Evolutionary conservation across 192 early-diverging fungal genomes (phyloP), one percentile per base, ranked within the genome.

Genomic region (Coemansia sp.): DNA sequence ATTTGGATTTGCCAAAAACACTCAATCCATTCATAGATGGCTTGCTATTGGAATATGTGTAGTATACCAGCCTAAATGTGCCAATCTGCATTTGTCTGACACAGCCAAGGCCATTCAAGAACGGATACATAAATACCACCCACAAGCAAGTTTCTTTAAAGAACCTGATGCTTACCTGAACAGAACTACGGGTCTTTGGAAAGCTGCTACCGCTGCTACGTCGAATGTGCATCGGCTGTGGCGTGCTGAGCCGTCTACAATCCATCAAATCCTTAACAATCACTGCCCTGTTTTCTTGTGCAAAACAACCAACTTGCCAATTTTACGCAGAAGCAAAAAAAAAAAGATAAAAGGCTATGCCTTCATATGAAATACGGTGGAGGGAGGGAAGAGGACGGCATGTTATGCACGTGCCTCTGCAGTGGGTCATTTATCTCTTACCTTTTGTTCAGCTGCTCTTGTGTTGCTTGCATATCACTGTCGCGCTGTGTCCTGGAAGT

Each of bases 181-280:
- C 38, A 41, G 52, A 21, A 15, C 15, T 12, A 19, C 52, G 52
- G 7, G 52, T 54, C 38, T 39, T 54, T 39, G 13, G 38, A 5
- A 39, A n/a, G 38, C 28, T 54, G 52, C 38, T 54, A 39, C n/a
- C 26, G 38, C 40, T 41, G 39, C 39, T 41, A n/a, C 45, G 45
- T 47, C 45, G 45, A 47, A 1, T 26, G 21, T 28, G 45, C 13
- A 26, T 28, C 3, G 45, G 52, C 26, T 40, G 52, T n/a, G 52
- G 52, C 40, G 52, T 54, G 52, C 52, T 41, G 35, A 41, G 38
- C n/a, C 52, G 52, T 54, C 52, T 54, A 54, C 37, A 54, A 47
- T 21, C 45, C 41, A 42, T 6, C 14, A 11, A 42, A 42, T 16
- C 2, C n/a, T 14, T 6, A 16, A 14, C 41, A 42, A 16, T 16